Evolutionary conservation across 2,329 filamentous ascomycete genomes (phyloP).

Genomic region (Nothopassalora personata): DNA sequence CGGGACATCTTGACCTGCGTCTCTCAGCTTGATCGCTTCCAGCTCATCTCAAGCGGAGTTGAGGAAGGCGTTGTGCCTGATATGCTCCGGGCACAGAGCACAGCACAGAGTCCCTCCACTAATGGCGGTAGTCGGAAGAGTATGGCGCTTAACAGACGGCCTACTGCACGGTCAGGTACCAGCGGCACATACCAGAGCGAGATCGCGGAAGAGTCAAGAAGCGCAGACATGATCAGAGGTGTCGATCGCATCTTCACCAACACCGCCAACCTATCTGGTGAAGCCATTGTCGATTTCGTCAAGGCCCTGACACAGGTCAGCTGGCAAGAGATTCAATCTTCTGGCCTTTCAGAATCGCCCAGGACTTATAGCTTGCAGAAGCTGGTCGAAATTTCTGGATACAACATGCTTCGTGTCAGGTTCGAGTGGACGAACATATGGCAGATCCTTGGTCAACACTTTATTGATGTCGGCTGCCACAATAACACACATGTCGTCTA

Average conservation of each 20-base stretch:
- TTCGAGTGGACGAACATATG: slow-evolving; percentile 99
- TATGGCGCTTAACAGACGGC: slow-evolving; percentile 55
- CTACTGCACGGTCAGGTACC: slow-evolving; percentile 42
- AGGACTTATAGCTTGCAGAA: slow-evolving; percentile 97
- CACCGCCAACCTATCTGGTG: slow-evolving; percentile 85
- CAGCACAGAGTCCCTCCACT: slow-evolving; percentile 10
- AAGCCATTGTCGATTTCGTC: slow-evolving; percentile 94
- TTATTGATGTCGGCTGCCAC: slow-evolving; percentile 95
- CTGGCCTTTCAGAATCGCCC: slow-evolving; percentile 89
- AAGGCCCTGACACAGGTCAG: slow-evolving; percentile 89
- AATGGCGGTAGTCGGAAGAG: slow-evolving; percentile 23
- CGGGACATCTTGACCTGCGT: slow-evolving; percentile 92
- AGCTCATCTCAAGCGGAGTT: slow-evolving; percentile 89
- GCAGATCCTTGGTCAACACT: slow-evolving; percentile 95
- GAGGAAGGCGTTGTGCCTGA: slow-evolving; percentile 90
- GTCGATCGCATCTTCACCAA: slow-evolving; percentile 97
- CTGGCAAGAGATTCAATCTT: slow-evolving; percentile 98
- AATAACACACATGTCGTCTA: slow-evolving; percentile 95
- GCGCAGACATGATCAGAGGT: slow-evolving; percentile 84
- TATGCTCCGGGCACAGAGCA: slow-evolving; percentile 63
- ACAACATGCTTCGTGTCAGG: slow-evolving; percentile 97
- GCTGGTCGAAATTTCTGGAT: slow-evolving; percentile 96
- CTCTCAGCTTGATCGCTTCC: slow-evolving; percentile 89
- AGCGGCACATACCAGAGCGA: slow-evolving; percentile 57
- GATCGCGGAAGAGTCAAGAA: slow-evolving; percentile 85